Percentiles rank a stretch among this genome's conserved stretches.
Conservation (phyloP, 257 asterid species). For the Salvia splendens region DNA sequence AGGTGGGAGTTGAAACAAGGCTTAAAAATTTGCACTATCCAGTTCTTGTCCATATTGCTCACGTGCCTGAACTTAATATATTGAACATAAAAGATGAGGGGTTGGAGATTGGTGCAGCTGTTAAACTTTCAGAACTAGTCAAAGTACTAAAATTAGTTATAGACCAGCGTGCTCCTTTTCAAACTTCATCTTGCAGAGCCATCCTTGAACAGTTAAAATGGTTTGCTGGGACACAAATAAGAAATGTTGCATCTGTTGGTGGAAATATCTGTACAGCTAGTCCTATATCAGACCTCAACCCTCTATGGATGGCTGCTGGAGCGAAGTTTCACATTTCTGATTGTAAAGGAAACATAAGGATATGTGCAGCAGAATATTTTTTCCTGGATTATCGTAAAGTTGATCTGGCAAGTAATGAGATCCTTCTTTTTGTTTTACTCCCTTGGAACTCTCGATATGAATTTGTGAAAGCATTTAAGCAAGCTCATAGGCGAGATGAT, state of each 20-base stretch:
- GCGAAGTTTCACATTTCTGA: constrained; percentile 71
- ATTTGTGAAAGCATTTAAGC: constrained; percentile 88
- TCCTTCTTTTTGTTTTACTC: constrained; percentile 72
- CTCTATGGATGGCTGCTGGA: constrained; percentile 88
- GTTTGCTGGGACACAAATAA: constrained; percentile 96
- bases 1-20: constrained; percentile 90
- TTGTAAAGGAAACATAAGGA: constrained; percentile 60
- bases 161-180: constrained; percentile 49
- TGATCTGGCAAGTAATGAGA: constrained; percentile 70
- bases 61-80: constrained; percentile 74
- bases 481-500: constrained; percentile 94
- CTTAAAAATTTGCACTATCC: constrained; percentile 74
- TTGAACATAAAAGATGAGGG: constrained; percentile 64
- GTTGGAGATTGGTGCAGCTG: constrained; percentile 88
- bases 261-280: constrained; percentile 98
- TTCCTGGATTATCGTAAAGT: constrained; percentile 88
- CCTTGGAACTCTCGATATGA: constrained; percentile 78
- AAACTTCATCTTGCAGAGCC: constrained; percentile 83
- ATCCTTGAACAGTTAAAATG: constrained; percentile 78
- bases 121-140: constrained; percentile 73
- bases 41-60: constrained; percentile 63
- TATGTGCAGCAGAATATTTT: constrained; percentile 66
- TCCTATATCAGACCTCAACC: constrained; percentile 96
- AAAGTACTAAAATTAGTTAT: constrained; percentile 49
- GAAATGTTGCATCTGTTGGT: constrained; percentile 84